Conservation (phyloP, 441 rosid genomes). For the Raphanus hybrid region DNA sequence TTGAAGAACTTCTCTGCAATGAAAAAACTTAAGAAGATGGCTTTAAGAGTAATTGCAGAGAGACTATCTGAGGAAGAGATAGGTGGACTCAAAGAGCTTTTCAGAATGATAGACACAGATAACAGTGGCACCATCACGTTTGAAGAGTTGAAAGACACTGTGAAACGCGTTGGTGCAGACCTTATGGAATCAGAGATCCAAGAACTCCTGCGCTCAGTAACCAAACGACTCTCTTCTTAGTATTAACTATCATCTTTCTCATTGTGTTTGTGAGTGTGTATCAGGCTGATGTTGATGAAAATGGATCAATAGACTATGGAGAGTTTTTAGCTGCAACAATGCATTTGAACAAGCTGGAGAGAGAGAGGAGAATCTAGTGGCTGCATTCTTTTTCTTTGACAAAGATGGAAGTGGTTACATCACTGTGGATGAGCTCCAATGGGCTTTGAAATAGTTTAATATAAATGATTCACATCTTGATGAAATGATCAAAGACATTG, state of each 20-base stretch:
- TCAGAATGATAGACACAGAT: not conserved
- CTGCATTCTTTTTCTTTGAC: conserved; percentile 70
- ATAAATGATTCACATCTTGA: conserved; percentile 62
- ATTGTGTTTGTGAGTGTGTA: conserved; percentile 18
- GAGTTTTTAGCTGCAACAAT: conserved; percentile 75
- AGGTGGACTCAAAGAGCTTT: too few species aligned
- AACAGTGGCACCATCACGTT: conserved; percentile 66
- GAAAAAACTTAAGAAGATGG: conserved; percentile 77
- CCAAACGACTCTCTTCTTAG: conserved; percentile 21
- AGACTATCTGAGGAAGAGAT: conserved; percentile 49
- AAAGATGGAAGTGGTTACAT: conserved; percentile 73
- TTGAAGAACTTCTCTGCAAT: conserved; percentile 57
- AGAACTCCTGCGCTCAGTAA: conserved; percentile 65
- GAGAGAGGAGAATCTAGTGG: conserved; percentile 64
- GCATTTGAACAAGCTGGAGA: conserved; percentile 68
- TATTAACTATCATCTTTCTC: not conserved
- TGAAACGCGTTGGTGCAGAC: conserved; percentile 56
- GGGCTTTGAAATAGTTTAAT: conserved; percentile 63
- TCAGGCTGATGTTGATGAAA: conserved; percentile 77
- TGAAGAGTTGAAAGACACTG: conserved; percentile 57
- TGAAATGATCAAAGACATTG: conserved; percentile 69
- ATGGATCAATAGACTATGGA: conserved; percentile 66
- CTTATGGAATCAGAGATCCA: conserved; percentile 73
- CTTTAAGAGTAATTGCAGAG: conserved; percentile 68
- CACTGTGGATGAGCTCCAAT: conserved; percentile 68